Evolutionary conservation across 2,329 filamentous ascomycete genomes (phyloP).

Genomic region (Furcasterigmium furcatum): DNA sequence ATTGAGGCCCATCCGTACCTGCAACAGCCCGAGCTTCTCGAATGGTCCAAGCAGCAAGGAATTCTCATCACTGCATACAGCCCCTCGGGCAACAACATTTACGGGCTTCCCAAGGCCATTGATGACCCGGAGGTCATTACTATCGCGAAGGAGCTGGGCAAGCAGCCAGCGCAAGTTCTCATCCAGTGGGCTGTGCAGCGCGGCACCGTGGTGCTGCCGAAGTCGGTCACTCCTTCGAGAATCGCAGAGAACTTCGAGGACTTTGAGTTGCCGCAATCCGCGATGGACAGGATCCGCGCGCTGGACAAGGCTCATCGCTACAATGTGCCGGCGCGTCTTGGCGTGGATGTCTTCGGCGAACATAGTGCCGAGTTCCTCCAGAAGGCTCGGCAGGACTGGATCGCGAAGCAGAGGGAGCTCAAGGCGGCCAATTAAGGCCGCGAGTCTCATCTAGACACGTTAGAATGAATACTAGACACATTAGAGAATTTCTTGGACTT

Average conservation of each 20-base stretch:
- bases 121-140: constrained; percentile 46
- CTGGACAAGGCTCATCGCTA: constrained; percentile 35
- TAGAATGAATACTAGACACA: too few species aligned
- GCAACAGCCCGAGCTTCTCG: constrained; percentile 44
- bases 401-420: constrained; percentile 24
- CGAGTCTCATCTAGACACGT: too few species aligned
- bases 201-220: constrained; percentile 50
- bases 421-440: constrained; percentile 12
- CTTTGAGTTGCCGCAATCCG: constrained; percentile 30
- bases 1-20: constrained; percentile 46
- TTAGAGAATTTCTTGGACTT: too few species aligned
- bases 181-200: constrained; percentile 53
- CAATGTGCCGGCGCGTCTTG: constrained; percentile 38
- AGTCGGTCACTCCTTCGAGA: constrained; percentile 48
- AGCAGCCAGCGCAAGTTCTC: constrained; percentile 49
- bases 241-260: constrained; percentile 43
- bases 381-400: constrained; percentile 29
- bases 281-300: constrained; percentile 30
- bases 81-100: constrained; percentile 57
- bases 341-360: constrained; percentile 40
- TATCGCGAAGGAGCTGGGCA: constrained; percentile 47
- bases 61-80: constrained; percentile 55
- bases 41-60: constrained; percentile 48
- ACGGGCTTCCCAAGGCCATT: constrained; percentile 34
- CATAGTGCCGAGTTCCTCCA: constrained; percentile 29